Evolutionary conservation across 352 stramenopile genomes (phyloP), one percentile per base, ranked within the genome.

Genomic region (Globisporangium uncinulatum): DNA sequence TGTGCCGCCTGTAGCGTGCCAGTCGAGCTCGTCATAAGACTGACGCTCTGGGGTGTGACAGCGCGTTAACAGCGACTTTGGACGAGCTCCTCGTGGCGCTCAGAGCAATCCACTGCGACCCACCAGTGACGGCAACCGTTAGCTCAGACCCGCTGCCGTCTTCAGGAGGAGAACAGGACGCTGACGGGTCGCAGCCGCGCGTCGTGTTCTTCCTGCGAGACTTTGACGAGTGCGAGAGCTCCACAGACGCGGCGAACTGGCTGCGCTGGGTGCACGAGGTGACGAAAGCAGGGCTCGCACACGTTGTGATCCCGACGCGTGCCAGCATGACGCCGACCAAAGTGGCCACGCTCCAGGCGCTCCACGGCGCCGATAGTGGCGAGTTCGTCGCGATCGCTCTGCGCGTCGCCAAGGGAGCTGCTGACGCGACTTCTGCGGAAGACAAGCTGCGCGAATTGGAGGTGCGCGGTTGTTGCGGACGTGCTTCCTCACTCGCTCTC

Each of bases 341-440:
- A n/a, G 59, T 86, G 21, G 47, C 72, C 5, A 67, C 61, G 52
- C 62, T 82, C 36, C 72, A 86, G 49, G 39, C 37, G 9, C 66
- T 69, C 0, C 61, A 80, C 58, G 66, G 68, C 36, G 59, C 55
- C 0, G 44, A 61, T 1, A 61, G 59, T 7, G 61, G 64, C 7
- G 66, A 76, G 32, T 88, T 90, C 57, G 69, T 89, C 36, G 72
- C 72, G 15, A 79, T 92, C 24, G 63, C 89, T 36, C 49, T 92
- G 57, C 82, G 79, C 17, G 60, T 80, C 19, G 75, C 79, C 15
- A 84, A 83, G 42, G 61, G 56, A 8, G 39, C 71, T 3, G 69
- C 73, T 0, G 82, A 92, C 55, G 17, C 19, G 10, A 74, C 65
- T 1, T 70, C 67, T 6, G 70, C 67, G n/a, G 37, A 72, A 8